These are phyloP conservation scores for Claviceps capensis DNA, from an alignment of 2,329 filamentous ascomycete species.

Conservation along the genomic window DNA sequence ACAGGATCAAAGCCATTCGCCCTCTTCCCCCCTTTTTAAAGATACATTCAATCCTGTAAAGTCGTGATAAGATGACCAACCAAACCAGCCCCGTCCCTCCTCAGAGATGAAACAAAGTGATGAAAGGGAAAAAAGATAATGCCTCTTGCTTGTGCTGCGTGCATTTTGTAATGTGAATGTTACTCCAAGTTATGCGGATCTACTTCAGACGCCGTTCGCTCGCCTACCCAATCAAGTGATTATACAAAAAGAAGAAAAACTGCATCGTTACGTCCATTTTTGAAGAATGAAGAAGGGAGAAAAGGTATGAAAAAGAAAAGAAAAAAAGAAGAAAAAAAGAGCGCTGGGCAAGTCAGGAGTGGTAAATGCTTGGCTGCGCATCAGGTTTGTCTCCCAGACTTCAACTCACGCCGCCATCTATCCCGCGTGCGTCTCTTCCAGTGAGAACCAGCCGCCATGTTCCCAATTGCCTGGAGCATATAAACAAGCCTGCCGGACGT, in stretches of 20 bases:
- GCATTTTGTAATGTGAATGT: not conserved
- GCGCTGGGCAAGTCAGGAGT: not conserved
- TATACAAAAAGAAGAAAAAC: not conserved
- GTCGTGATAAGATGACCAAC: too few relatives aligned
- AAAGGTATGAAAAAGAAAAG: too few relatives aligned
- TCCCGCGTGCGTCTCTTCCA: constrained; percentile 8
- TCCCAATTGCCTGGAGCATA: constrained; percentile 70
- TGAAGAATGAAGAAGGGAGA: too few relatives aligned
- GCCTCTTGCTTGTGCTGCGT: not conserved
- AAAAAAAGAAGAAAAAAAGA: not conserved
- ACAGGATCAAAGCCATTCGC: not conserved
- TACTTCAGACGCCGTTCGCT: not conserved
- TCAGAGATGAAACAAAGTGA: not conserved
- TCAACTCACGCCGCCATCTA: not conserved
- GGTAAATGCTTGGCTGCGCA: not conserved
- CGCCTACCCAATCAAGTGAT: not conserved
- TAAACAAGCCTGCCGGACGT: constrained; percentile 44
- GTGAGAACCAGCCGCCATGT: constrained; percentile 65
- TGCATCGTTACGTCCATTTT: not conserved
- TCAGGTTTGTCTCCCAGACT: not conserved
- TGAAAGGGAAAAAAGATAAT: not conserved
- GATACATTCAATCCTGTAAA: too few relatives aligned
- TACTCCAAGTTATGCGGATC: not conserved
- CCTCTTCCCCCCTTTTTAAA: not conserved
- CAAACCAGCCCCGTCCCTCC: not conserved